Base-by-base conservation (phyloP, 1,284 basidiomycete genomes). In the Boletus semigastroideus region DNA sequence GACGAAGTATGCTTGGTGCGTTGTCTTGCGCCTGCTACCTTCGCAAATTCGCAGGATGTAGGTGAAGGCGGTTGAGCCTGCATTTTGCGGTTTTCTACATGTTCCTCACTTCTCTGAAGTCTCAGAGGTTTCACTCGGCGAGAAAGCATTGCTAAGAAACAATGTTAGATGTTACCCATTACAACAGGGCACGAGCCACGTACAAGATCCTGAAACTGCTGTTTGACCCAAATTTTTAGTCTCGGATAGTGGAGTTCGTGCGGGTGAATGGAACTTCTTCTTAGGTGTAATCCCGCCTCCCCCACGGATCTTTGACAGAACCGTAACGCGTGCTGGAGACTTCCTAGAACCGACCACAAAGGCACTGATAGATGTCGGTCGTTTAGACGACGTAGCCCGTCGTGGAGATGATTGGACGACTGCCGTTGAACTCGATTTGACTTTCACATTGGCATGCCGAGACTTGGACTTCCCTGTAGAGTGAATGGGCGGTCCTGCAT, bases 191-290 rank as follows among this genome's bases (percentile, higher is more conserved):
- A 12, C 2, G 50, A 10, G 16, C 11, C 28, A 8, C 65, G 25
- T 64, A 65, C 63, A 56, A 45, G 65, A 64, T 37, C 34, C 56
- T 12, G 49, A 53, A 48, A 43, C 14, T 42, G 45, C 50, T 66
- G 62, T 42, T 57, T 52, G 45, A 54, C 66, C 48, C 22, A 50
- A 10, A 42, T 62, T 66, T 45, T 65, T 71, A 36, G 75, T 76
- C 44, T 75, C 73, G 7, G 56, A 58, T 20, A 74, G 68, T 10
- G 78, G 77, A 47, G 72, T 73, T 52, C 74, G 70, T 12, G 65
- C 59, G 9, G 75, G 77, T 8, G 77, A 75, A 48, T 77, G 68
- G 1, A 71, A 61, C 46, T 73, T 73, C 45, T 55, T 67, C 56
- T 59, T 69, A 7, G 59, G 53, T 16, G 64, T 56, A 31, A 59